Base-by-base conservation (phyloP, 2,329 filamentous ascomycete genomes). In the Fusarium falciforme region DNA sequence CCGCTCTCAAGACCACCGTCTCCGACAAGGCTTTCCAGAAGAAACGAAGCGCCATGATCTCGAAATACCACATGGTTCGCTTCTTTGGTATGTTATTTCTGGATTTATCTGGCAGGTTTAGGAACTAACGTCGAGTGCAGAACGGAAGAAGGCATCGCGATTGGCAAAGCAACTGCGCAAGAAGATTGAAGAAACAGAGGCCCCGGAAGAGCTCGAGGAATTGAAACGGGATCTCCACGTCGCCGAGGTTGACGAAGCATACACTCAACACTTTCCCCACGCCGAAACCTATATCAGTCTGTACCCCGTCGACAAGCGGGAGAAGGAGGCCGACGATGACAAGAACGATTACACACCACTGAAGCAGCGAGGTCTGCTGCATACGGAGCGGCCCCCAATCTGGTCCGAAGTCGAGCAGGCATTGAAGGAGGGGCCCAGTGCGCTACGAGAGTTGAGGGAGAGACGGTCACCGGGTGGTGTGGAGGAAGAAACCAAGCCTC, bases 41-140 rank as follows among this genome's bases (percentile, higher is more conserved):
- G 83, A 87, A 87, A 79, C 88, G 90, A 74, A 88, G 87, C 76
- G 87, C 90, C 68, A 94, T 95, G 89, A 94, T 95, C 71, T 87
- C 87, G 60, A 93, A 92, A 81, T 96, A 95, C 77, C 93, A 96
- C 81, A 95, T 94, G 89, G 90, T 96, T 60, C 87, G 94, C 31
- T 96, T 96, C 80, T 96, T 96, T 82, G 94, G 93, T 93, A 85
- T 61, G 88, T 77, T 12, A 5, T 35, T 25, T 44, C 5, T 27
- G 7, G 10, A 3, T 14, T 6, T 9, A 64, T 12, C n/a, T 17
- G 10, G 27, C 11, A 17, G 22, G 36, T 42, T 9, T n/a, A 44
- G 10, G 11, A 7, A n/a, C 71, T 78, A 55, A 79, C 47, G 42
- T 58, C n/a, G 25, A n/a, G 8, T 58, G 17, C 71, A 93, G 92